Evolutionary conservation across 148 eudicot genomes (phyloP), one percentile per base, ranked within the genome.

Genomic region (Pharnaceum exiguum): DNA sequence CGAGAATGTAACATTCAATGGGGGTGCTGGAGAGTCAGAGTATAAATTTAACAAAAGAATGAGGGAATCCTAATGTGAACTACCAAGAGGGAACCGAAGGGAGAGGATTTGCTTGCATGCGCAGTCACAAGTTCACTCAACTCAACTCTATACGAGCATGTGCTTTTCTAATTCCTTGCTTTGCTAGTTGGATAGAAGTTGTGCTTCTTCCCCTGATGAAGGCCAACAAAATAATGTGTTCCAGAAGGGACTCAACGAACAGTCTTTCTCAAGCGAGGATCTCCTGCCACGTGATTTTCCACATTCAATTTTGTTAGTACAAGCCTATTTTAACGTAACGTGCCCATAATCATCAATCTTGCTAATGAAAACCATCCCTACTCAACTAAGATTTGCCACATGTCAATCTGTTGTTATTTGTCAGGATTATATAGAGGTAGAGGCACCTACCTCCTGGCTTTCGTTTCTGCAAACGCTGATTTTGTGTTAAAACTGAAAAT

Each of bases 191-290:
- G 1, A 3, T 32, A 2, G 42, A 12, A 1, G 7, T 10, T 57
- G 38, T n/a, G 10, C 3, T 11, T 1, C 42, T 40, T 40, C 26
- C 0, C 2, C 28, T n/a, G 24, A 13, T 1, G 32, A 4, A 29
- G 12, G 24, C 38, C 12, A 10, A 36, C 30, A 4, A 37, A 19
- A 53, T 18, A 17, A 17, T 33, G 36, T 22, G 19, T n/a, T n/a
- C n/a, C n/a, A n/a, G n/a, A n/a, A 10, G 26, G 15, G 44, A 36
- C 24, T 17, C 9, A n/a, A 35, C 29, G 15, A n/a, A n/a, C 44
- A 12, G 25, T 36, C 43, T 21, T 54, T 24, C 58, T 33, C 29
- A n/a, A 33, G 40, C 44, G 21, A 55, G 30, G 22, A 55, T 55
- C 60, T 38, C 17, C 19, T 24, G 31, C 46, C 22, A 24, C 32